Evolutionary conservation across 2,329 filamentous ascomycete genomes (phyloP).

Genomic region (Alternaria arbusti): DNA sequence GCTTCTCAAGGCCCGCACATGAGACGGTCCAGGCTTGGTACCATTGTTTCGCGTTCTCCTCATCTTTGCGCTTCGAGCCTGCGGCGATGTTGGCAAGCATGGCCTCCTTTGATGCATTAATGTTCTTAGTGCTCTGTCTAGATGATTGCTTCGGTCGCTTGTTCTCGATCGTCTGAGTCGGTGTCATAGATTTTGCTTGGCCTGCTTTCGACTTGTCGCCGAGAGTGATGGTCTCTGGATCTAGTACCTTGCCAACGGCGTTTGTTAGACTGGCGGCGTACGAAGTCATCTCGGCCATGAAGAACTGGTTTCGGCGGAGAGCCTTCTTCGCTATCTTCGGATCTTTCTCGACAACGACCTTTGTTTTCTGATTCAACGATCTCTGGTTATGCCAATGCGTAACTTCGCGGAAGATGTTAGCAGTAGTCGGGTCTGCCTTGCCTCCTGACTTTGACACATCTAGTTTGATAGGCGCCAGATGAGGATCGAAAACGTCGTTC

Average conservation of each 20-base stretch:
- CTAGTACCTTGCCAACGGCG: conserved; percentile 21
- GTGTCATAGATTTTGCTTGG: conserved; percentile 10
- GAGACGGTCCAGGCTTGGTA: conserved; percentile 55
- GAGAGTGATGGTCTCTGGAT: conserved; percentile 34
- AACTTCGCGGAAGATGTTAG: conserved; percentile 56
- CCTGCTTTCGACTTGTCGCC: conserved; percentile 27
- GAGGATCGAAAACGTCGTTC: conserved; percentile 56
- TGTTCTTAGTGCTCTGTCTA: conserved; percentile 36
- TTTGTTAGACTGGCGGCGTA: conserved; percentile 25
- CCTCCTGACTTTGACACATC: conserved; percentile 37
- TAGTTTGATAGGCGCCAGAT: conserved; percentile 54
- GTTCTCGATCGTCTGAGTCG: conserved; percentile 20
- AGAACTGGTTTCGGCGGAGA: conserved; percentile 22
- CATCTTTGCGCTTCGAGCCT: conserved; percentile 51
- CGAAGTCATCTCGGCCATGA: conserved; percentile 24
- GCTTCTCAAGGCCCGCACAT: conserved; percentile 57
- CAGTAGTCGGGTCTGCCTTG: conserved; percentile 37
- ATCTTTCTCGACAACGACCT: conserved; percentile 38
- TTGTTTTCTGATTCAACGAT: conserved; percentile 53
- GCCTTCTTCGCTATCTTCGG: conserved; percentile 40
- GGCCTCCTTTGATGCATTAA: conserved; percentile 50
- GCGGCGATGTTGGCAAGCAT: conserved; percentile 54
- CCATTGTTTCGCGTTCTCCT: conserved; percentile 49
- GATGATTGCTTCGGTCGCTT: conserved; percentile 28
- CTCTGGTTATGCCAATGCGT: conserved; percentile 70